A percentile compares a stretch with the other conserved stretches of the same genome.
Conservation (phyloP, 2,329 filamentous ascomycete genomes). For the Colletotrichum salicis region DNA sequence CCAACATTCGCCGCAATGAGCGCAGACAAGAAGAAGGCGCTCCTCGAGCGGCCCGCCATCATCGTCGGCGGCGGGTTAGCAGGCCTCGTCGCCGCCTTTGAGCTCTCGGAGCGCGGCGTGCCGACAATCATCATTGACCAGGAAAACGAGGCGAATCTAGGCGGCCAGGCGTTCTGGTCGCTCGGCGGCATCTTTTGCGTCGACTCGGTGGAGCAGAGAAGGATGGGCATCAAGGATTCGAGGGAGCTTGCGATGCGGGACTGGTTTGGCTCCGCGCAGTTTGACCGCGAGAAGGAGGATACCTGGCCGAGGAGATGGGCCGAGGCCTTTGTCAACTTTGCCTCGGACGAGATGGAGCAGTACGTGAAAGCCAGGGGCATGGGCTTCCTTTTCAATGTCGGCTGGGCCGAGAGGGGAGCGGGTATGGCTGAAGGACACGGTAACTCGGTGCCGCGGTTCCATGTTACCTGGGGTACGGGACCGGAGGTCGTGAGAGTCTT, state of each 20-base stretch:
- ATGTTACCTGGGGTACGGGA: conserved; percentile 70
- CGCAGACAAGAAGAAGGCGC: conserved; percentile 16
- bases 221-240: conserved; percentile 67
- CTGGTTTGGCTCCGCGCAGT: conserved; percentile 67
- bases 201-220: conserved; percentile 65
- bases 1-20: conserved; percentile 27
- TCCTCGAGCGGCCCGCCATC: conserved; percentile 55
- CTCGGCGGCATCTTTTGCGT: conserved; percentile 71
- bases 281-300: conserved; percentile 67
- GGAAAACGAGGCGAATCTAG: conserved; percentile 65
- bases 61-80: conserved; percentile 68
- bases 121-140: conserved; percentile 66
- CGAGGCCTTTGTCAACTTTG: conserved; percentile 72
- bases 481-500: conserved; percentile 70
- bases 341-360: conserved; percentile 65
- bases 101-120: conserved; percentile 62
- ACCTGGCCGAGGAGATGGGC: conserved; percentile 70
- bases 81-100: conserved; percentile 69
- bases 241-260: conserved; percentile 67
- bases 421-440: conserved; percentile 67
- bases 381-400: conserved; percentile 64
- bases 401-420: conserved; percentile 70
- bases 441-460: conserved; percentile 72
- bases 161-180: conserved; percentile 73
- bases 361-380: conserved; percentile 66